phyloP scores from a whole-genome alignment of 2,329 filamentous ascomycete species.

The Sphaerulina populicola region DNA sequence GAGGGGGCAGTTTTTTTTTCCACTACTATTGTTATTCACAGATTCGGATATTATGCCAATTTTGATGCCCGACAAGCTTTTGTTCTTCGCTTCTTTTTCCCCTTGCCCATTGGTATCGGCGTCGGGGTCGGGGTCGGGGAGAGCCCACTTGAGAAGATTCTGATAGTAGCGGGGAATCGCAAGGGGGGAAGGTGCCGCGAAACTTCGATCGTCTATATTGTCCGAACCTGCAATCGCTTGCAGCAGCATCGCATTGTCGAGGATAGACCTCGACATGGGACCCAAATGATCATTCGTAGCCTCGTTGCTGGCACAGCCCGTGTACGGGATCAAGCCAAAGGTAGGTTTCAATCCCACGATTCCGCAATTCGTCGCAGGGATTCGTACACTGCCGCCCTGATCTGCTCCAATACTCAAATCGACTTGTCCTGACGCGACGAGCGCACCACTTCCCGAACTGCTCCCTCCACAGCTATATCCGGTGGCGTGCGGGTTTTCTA shows the following conservation, averaged over 20 bases:
- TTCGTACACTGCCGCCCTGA: slow-evolving; percentile 35
- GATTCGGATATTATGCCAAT: background rate
- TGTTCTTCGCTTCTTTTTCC: too few species aligned
- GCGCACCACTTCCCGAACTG: slow-evolving; percentile 37
- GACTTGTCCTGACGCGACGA: slow-evolving; percentile 37
- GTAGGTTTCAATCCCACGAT: slow-evolving; percentile 41
- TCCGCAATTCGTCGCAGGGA: slow-evolving; percentile 35
- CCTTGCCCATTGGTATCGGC: too few species aligned
- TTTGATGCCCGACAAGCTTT: background rate
- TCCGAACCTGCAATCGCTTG: slow-evolving; percentile 44
- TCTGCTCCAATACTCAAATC: slow-evolving; percentile 36
- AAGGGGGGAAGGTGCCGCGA: slow-evolving; percentile 29
- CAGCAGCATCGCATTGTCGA: slow-evolving; percentile 41
- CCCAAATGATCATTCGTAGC: slow-evolving; percentile 41
- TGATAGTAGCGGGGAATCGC: slow-evolving; percentile 28
- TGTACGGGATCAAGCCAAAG: slow-evolving; percentile 45
- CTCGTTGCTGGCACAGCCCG: slow-evolving; percentile 39
- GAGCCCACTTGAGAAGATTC: slow-evolving; percentile 24
- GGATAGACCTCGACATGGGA: slow-evolving; percentile 40
- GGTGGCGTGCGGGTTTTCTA: slow-evolving; percentile 39
- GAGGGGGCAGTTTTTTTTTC: too few species aligned
- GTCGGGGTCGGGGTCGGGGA: too few species aligned
- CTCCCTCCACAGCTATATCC: slow-evolving; percentile 45
- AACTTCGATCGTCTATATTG: slow-evolving; percentile 37
- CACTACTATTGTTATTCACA: background rate